Conservation (phyloP, 176 grass and related monocot species). For the Raddia guianensis region DNA sequence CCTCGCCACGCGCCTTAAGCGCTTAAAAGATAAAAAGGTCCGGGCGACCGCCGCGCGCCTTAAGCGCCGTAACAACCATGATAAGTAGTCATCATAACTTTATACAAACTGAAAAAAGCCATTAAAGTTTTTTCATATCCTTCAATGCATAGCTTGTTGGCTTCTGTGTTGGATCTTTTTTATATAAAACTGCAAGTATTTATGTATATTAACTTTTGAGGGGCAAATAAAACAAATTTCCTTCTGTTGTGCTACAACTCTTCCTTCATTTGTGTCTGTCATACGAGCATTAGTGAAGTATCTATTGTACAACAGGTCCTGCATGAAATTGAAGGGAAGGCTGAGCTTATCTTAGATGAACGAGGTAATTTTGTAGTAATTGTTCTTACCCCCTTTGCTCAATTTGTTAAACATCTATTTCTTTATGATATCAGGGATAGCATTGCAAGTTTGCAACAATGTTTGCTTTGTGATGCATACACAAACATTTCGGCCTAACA, state of each 20-base stretch:
- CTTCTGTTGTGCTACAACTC: constrained; percentile 5
- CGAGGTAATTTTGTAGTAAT: constrained; percentile 57
- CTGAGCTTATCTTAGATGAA: constrained; percentile 94
- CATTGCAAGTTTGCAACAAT: neutral
- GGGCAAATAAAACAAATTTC: neutral
- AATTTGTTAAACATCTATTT: constrained; percentile 6
- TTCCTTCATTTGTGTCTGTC: constrained; percentile 13
- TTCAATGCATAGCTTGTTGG: too few relatives aligned
- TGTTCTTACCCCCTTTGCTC: neutral
- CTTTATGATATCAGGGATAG: neutral
- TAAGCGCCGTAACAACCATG: too few relatives aligned
- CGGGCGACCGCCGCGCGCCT: too few relatives aligned
- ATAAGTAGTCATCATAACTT: neutral
- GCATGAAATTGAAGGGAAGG: constrained; percentile 97
- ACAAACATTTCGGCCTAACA: neutral
- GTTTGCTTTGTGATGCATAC: neutral
- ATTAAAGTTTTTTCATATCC: too few relatives aligned
- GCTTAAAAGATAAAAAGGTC: too few relatives aligned
- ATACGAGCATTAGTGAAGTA: constrained; percentile 32
- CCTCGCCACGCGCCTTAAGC: too few relatives aligned
- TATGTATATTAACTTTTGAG: neutral
- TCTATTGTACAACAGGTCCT: constrained; percentile 62
- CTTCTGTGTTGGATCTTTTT: too few relatives aligned
- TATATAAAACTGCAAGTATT: neutral
- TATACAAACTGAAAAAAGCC: neutral